Percentiles rank a stretch among this genome's conserved stretches.
phyloP scores from a whole-genome alignment of 1,139 yeast genomes.

The Hyphopichia burtonii region DNA sequence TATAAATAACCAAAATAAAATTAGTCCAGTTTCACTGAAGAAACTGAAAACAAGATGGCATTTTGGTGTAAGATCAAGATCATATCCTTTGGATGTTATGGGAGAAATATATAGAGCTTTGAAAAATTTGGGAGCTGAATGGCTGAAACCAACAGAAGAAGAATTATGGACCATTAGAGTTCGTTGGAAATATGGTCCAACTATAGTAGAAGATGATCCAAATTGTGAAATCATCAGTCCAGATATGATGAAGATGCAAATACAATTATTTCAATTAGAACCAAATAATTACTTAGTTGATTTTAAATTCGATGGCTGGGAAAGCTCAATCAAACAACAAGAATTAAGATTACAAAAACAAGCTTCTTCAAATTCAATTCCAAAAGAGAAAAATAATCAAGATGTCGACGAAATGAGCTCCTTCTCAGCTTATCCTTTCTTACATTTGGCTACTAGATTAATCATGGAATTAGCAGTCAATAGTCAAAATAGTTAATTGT shows the following conservation, averaged over 20 bases:
- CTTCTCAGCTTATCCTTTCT: conserved; percentile 90
- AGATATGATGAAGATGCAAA: conserved; percentile 95
- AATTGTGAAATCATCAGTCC: conserved; percentile 38
- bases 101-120: conserved; percentile 96
- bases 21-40: conserved; percentile 74
- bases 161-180: conserved; percentile 96
- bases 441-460: conserved; percentile 86
- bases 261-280: conserved; percentile 91
- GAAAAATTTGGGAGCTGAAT: conserved; percentile 92
- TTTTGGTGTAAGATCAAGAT: conserved; percentile 93
- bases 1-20: conserved; percentile 41
- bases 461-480: conserved; percentile 97
- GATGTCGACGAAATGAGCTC: conserved; percentile 66
- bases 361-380: background rate
- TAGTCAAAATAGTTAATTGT: conserved; percentile 25
- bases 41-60: conserved; percentile 97
- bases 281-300: conserved; percentile 95
- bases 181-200: conserved; percentile 83
- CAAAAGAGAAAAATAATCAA: conserved; percentile 14
- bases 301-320: conserved; percentile 98
- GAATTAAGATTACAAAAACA: background rate
- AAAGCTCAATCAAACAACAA: conserved; percentile 26
- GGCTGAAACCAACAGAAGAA: conserved; percentile 92
- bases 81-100: conserved; percentile 97
- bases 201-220: conserved; percentile 8